Base-by-base conservation (phyloP, 345 rosid species). In the Raphanus raphanistrum region DNA sequence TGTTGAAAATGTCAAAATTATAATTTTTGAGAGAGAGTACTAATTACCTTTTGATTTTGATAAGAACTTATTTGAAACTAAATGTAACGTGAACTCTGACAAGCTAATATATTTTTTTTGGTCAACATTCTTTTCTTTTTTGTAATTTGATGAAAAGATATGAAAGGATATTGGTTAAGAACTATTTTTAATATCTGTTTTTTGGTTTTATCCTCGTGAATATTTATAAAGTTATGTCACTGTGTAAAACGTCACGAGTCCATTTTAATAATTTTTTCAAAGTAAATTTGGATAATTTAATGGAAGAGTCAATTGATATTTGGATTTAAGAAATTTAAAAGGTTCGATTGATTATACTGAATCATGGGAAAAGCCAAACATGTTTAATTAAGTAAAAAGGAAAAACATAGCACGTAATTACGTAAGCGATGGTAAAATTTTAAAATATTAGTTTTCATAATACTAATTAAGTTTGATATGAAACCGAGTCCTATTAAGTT, bases 171-270 rank as follows among this genome's bases (percentile, higher is more conserved):
- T 31, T 55, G 54, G 55, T 48, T 72, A 78, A 72, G 61, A 72
- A 50, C 43, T 32, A 21, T 45, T 72, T 71, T 27, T 26, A n/a
- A 48, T 59, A 16, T 32, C 8, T 66, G 32, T 31, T 11, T 78
- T 71, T 59, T 66, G 26, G 15, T 59, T 78, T 72, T 25, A 58
- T 63, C 29, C 60, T 54, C 64, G 71, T 77, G 71, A 55, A 50
- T 26, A 43, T 3, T 61, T 76, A 43, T 8, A 7, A 12, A 16
- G 11, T 48, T n/a, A 61, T 57, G 63, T 43, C 52, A 29, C 54
- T 71, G 58, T 77, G 48, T 55, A 29, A 58, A 78, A 58, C 68
- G 81, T 59, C 55, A 72, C 66, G 73, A 76, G 68, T 72, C 68
- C 73, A 59, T 48, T 59, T 78, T 25, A 21, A 65, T 31, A 10